Evolutionary conservation across 768 basidiomycete genomes (phyloP).

Genomic region (Pisolithus albus): DNA sequence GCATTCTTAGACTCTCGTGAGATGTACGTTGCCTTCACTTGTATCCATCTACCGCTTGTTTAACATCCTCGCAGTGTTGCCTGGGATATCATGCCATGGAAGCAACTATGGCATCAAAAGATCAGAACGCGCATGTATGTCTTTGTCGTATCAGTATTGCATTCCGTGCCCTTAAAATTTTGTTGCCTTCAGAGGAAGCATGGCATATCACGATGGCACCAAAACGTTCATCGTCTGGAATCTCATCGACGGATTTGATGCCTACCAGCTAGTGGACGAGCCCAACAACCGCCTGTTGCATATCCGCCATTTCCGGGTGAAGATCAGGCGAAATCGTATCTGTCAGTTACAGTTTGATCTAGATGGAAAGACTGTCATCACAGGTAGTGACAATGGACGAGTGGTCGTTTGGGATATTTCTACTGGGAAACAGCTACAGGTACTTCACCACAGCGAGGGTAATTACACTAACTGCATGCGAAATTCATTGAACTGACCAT

Average conservation of each 20-base stretch:
- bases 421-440: not conserved
- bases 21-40: not conserved
- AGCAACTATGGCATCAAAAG: not conserved
- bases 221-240: constrained; percentile 2
- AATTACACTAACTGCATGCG: not conserved
- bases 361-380: not conserved
- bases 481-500: not conserved
- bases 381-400: constrained; percentile 2
- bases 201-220: not conserved
- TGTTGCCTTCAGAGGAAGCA: not conserved
- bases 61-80: not conserved
- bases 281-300: not conserved
- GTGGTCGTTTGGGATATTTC: not conserved
- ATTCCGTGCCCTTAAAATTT: not conserved
- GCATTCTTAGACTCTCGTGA: constrained; percentile 1
- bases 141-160: not conserved
- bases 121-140: constrained; percentile 1
- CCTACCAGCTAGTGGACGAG: not conserved
- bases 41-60: not conserved
- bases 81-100: constrained; percentile 1
- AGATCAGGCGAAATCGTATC: not conserved
- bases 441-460: not conserved
- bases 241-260: not conserved
- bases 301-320: not conserved
- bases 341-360: not conserved